Conservation (phyloP, 768 basidiomycete genomes). For the Boletus huronensis region DNA sequence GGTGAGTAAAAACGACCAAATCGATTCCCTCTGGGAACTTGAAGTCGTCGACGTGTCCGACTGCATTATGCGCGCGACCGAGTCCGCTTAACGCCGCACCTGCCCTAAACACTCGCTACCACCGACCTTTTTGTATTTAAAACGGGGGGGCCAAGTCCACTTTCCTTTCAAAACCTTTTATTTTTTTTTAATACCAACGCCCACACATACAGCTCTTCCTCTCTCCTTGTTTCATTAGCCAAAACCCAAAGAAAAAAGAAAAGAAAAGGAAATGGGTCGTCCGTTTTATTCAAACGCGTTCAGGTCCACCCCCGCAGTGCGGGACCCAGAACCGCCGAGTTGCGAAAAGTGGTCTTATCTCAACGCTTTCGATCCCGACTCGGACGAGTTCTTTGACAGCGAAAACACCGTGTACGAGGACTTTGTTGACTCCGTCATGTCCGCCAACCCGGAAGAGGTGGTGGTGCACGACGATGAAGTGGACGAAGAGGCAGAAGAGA, state of each 20-base stretch:
- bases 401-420: constrained; percentile 63
- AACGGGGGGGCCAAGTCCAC: background rate
- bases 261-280: constrained; percentile 47
- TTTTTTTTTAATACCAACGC: constrained; percentile 12
- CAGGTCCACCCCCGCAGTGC: constrained; percentile 36
- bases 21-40: too few relatives aligned
- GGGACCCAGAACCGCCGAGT: constrained; percentile 39
- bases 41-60: too few relatives aligned
- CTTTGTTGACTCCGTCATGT: constrained; percentile 45
- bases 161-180: background rate
- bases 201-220: background rate
- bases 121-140: constrained; percentile 13
- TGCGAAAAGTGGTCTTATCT: constrained; percentile 61
- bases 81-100: constrained; percentile 31
- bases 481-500: constrained; percentile 28
- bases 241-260: constrained; percentile 1
- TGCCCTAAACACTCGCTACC: constrained; percentile 29
- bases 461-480: background rate
- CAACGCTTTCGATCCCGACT: constrained; percentile 76
- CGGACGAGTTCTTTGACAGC: constrained; percentile 67
- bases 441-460: constrained; percentile 5
- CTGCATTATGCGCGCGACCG: too few relatives aligned
- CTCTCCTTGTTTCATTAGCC: constrained; percentile 28
- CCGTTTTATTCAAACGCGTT: constrained; percentile 53
- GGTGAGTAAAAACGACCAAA: too few relatives aligned